A percentile compares a stretch with the other conserved stretches of the same genome.
These are phyloP conservation scores for Primulina eburnea DNA, from an alignment of 257 asterid species.

Conservation along the genomic window DNA sequence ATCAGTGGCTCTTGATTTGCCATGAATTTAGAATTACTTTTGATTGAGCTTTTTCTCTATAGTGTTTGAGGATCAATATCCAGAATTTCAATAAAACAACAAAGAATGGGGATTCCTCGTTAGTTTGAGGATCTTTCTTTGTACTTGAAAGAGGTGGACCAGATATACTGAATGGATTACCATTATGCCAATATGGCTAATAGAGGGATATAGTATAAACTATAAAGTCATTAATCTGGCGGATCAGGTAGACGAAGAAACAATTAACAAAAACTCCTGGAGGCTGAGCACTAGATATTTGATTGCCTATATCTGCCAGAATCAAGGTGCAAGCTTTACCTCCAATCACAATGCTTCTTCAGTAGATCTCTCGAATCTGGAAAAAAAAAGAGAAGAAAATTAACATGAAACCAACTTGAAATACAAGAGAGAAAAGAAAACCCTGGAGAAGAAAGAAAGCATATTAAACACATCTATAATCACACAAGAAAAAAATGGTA, in stretches of 20 bases:
- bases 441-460: neutral
- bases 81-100: neutral
- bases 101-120: neutral
- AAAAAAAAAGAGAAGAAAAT: no score
- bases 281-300: no score
- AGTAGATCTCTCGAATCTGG: neutral
- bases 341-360: neutral
- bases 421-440: neutral
- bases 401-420: neutral
- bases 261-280: no score
- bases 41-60: neutral
- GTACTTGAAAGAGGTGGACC: neutral
- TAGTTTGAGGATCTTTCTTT: neutral
- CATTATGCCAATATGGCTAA: no score
- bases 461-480: neutral
- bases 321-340: neutral
- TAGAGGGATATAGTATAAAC: neutral
- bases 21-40: slow-evolving; percentile 27
- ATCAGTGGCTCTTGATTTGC: slow-evolving; percentile 50
- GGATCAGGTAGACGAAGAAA: no score
- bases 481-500: no score
- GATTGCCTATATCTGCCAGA: no score
- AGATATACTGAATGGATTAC: no score
- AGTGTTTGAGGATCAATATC: slow-evolving; percentile 1
- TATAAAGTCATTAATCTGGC: no score